These are phyloP conservation scores for Ramichloridium luteum DNA, from an alignment of 2,329 filamentous ascomycete genomes.

Conservation along the genomic window DNA sequence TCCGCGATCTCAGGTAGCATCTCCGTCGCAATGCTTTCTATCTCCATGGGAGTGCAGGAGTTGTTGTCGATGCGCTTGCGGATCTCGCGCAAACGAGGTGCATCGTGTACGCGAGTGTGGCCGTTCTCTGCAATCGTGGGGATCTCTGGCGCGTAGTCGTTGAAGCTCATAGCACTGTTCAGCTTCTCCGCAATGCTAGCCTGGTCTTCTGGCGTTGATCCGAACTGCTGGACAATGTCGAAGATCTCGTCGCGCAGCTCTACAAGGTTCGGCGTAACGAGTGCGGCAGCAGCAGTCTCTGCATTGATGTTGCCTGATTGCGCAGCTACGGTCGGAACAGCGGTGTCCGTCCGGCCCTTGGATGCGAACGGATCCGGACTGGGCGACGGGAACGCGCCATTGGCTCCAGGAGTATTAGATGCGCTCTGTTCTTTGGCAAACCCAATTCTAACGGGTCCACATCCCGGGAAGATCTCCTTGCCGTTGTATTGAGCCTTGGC, in stretches of 20 bases:
- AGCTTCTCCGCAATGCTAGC: constrained; percentile 60
- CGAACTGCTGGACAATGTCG: constrained; percentile 78
- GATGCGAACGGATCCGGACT: constrained; percentile 69
- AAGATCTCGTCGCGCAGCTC: constrained; percentile 76
- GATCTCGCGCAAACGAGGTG: constrained; percentile 87
- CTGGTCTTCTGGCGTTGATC: constrained; percentile 67
- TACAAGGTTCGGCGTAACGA: constrained; percentile 58
- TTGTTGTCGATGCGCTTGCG: constrained; percentile 96
- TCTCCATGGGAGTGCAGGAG: constrained; percentile 70
- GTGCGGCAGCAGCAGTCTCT: constrained; percentile 39
- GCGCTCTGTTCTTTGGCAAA: constrained; percentile 92
- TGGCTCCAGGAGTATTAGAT: constrained; percentile 75
- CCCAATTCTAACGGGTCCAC: constrained; percentile 87
- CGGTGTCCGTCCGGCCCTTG: constrained; percentile 26
- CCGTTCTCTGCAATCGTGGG: constrained; percentile 79
- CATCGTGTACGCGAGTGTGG: constrained; percentile 81
- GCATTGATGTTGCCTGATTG: constrained; percentile 27
- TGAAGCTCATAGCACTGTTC: constrained; percentile 63
- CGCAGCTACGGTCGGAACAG: constrained; percentile 18
- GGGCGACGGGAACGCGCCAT: constrained; percentile 77
- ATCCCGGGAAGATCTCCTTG: constrained; percentile 96
- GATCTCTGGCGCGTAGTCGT: constrained; percentile 66
- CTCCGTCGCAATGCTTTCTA: constrained; percentile 79
- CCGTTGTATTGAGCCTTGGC: constrained; percentile 83
- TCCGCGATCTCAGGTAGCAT: constrained; percentile 98